Evolutionary conservation across 2,329 filamentous ascomycete genomes (phyloP), one percentile per base, ranked within the genome.

Genomic region (Mycosphaerella sp.): DNA sequence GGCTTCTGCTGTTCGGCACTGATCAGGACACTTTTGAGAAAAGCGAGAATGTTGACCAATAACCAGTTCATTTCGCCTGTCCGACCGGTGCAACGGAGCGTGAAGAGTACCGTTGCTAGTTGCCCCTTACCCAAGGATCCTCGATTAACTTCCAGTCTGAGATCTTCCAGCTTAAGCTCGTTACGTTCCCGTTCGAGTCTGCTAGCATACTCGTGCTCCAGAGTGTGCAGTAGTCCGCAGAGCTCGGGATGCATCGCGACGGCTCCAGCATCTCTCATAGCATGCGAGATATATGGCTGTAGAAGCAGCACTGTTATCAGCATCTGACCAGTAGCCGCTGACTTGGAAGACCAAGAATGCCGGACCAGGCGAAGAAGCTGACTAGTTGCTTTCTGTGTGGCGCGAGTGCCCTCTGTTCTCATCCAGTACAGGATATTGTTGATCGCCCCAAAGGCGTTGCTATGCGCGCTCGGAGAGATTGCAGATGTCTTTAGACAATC

Each of bases 171-270:
- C 59, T 89, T 86, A 9, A 97, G 76, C 38, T 85, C 81, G 34
- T 31, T 45, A 10, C 32, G 34, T 45, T 87, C 84, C 55, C 82
- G 82, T 45, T 87, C 83, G 36, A 82, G 77, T 56, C 89, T 80
- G 59, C 78, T 84, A 3, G 81, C 77, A 69, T 97, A 97, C 64
- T 96, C 92, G 7, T 74, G 73, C 74, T 85, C 86, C n/a, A 98
- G 72, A 3, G 79, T 76, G 43, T 90, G 84, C 34, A 84, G 67
- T 1, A 96, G 70, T n/a, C 80, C 79, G 59, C 85, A 81, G 5
- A 95, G 40, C 21, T 70, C 67, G 39, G 49, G 21, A n/a, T 55
- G 52, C 21, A 69, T 42, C n/a, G 51, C 34, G n/a, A 58, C 34
- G 6, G 43, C 48, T 12, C 56, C 47, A 12, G 62, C 56, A 21